phyloP scores from a whole-genome alignment of 495 filamentous ascomycete species.

The Podospora anserina region DNA sequence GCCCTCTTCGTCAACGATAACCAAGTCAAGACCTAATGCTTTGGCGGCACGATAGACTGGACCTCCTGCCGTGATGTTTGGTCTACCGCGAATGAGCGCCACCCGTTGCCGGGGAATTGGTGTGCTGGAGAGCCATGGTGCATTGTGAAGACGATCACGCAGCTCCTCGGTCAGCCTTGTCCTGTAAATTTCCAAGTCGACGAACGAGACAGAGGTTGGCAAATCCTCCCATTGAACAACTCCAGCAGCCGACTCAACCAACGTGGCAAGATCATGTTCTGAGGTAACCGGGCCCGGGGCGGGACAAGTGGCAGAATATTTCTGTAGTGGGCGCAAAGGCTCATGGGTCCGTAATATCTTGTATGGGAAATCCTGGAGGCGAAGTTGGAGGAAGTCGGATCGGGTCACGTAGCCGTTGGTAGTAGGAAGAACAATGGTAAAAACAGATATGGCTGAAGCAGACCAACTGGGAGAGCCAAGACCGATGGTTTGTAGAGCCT shows the following conservation, averaged over 20 bases:
- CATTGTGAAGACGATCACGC: conserved; percentile 20
- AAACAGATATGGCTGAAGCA: conserved; percentile 14
- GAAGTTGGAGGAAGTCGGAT: conserved; percentile 25
- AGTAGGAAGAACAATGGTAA: conserved; percentile 25
- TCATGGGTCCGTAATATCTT: conserved; percentile 18
- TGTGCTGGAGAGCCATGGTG: conserved; percentile 27
- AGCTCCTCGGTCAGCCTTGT: conserved; percentile 21
- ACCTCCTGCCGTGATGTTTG: conserved; percentile 36
- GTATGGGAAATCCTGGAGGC: conserved; percentile 28
- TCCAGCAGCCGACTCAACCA: conserved; percentile 23
- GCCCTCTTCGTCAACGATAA: conserved; percentile 46
- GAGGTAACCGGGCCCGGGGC: conserved; percentile 1
- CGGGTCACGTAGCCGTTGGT: conserved; percentile 21
- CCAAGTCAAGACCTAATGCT: conserved; percentile 44
- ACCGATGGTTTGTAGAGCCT: conserved; percentile 13
- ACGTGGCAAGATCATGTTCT: conserved; percentile 8
- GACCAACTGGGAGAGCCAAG: conserved; percentile 14
- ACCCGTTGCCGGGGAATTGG: conserved; percentile 32
- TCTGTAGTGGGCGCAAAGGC: conserved; percentile 13
- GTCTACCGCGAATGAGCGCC: conserved; percentile 39
- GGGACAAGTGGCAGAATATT: conserved; percentile 8
- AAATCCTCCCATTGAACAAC: conserved; percentile 30
- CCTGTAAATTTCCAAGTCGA: conserved; percentile 16
- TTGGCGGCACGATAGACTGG: conserved; percentile 39
- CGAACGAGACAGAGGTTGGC: conserved; percentile 12